These are phyloP conservation scores for Davidsoniella australis DNA, from an alignment of 2,329 filamentous ascomycete species.

Conservation along the genomic window DNA sequence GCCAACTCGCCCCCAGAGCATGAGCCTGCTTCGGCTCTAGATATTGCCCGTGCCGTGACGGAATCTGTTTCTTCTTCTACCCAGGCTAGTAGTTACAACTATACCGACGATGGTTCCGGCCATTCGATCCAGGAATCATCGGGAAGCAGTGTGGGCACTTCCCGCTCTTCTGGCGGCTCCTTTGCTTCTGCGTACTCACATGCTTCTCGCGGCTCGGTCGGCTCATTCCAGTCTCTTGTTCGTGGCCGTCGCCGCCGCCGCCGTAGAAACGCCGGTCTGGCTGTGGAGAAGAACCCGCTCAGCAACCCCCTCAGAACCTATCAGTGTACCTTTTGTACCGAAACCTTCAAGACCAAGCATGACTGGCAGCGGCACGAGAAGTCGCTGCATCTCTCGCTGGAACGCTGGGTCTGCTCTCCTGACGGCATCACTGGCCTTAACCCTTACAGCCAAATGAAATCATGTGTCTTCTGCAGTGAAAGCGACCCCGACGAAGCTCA, in stretches of 20 bases:
- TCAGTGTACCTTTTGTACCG: slow-evolving; percentile 53
- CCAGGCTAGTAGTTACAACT: slow-evolving; percentile 38
- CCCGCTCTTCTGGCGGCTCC: slow-evolving; percentile 40
- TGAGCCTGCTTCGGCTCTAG: slow-evolving; percentile 41
- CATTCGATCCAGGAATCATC: slow-evolving; percentile 40
- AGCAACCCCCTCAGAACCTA: slow-evolving; percentile 35
- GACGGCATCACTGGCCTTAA: slow-evolving; percentile 38
- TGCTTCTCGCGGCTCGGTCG: slow-evolving; percentile 38
- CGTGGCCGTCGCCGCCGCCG: slow-evolving; percentile 34
- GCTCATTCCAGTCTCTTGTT: slow-evolving; percentile 29
- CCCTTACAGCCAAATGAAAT: slow-evolving; percentile 37
- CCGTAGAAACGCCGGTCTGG: slow-evolving; percentile 20
- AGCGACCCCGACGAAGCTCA: slow-evolving; percentile 37
- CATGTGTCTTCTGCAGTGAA: slow-evolving; percentile 44
- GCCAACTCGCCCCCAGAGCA: slow-evolving; percentile 41
- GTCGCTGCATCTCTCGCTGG: slow-evolving; percentile 45
- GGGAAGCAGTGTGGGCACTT: slow-evolving; percentile 42
- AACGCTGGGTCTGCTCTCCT: slow-evolving; percentile 47
- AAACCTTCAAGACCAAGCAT: slow-evolving; percentile 50
- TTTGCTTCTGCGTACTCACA: slow-evolving; percentile 42
- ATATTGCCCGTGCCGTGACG: slow-evolving; percentile 39
- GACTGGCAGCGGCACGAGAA: slow-evolving; percentile 59
- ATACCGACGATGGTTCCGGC: slow-evolving; percentile 41
- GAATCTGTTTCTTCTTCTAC: slow-evolving; percentile 35
- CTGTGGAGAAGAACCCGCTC: slow-evolving; percentile 23